Percentiles rank a stretch among this genome's conserved stretches.
phyloP scores from a whole-genome alignment of 1,139 yeast genomes.

The Entelexis paramagnoliae region DNA sequence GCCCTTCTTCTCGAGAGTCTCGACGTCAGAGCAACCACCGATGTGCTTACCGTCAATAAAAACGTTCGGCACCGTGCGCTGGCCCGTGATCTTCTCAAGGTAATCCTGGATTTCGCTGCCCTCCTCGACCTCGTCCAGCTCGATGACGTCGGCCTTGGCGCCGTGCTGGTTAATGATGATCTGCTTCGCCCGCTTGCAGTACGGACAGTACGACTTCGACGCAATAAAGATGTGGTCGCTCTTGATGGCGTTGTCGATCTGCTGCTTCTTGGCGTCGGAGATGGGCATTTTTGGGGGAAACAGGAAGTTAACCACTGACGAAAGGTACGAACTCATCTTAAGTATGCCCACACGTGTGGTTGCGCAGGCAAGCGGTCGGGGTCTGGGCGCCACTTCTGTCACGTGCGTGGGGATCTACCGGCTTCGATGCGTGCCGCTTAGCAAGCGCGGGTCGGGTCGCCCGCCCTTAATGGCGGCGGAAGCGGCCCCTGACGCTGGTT shows the following conservation, averaged over 20 bases:
- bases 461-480: no score
- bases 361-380: background rate
- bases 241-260: conserved; percentile 21
- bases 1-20: conserved; percentile 37
- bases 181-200: conserved; percentile 30
- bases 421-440: background rate
- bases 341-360: background rate
- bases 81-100: conserved; percentile 67
- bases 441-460: background rate
- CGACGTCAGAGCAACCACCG: conserved; percentile 89
- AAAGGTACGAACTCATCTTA: conserved; percentile 5
- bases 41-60: conserved; percentile 83
- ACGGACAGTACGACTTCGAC: conserved; percentile 49
- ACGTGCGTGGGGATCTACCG: background rate
- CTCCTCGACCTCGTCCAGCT: conserved; percentile 33
- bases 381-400: background rate
- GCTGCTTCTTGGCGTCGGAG: conserved; percentile 19
- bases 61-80: conserved; percentile 85
- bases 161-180: conserved; percentile 25
- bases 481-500: no score
- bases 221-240: conserved; percentile 53
- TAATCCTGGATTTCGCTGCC: conserved; percentile 74
- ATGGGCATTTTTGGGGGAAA: conserved; percentile 23
- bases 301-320: conserved; percentile 7
- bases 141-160: conserved; percentile 26